A percentile compares a stretch with the other conserved stretches of the same genome.
These are phyloP conservation scores for Phytopythium ostracodes DNA, from an alignment of 352 stramenopile genomes.

Conservation along the genomic window DNA sequence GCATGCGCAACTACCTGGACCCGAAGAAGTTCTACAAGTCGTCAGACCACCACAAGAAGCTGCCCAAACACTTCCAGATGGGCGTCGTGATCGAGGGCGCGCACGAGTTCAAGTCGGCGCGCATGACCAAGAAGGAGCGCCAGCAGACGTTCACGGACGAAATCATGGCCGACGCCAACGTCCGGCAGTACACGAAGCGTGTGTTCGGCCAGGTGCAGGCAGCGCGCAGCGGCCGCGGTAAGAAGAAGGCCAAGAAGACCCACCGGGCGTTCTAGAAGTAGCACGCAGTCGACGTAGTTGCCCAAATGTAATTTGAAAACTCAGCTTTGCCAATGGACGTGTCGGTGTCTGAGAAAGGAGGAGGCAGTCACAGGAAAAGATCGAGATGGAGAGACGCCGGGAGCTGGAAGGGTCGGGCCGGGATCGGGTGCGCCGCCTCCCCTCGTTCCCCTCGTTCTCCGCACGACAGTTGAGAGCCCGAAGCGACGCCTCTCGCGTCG, in stretches of 20 bases:
- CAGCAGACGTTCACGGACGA: conserved; percentile 93
- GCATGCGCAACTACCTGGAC: conserved; percentile 94
- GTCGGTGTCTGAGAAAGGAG: too few species aligned
- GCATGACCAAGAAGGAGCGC: conserved; percentile 91
- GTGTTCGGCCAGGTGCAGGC: conserved; percentile 76
- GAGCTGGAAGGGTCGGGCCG: neutral
- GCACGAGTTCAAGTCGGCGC: conserved; percentile 86
- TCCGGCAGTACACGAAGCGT: conserved; percentile 85
- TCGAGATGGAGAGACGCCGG: neutral
- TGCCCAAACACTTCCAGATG: conserved; percentile 90
- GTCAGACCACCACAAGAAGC: conserved; percentile 73
- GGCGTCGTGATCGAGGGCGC: conserved; percentile 92
- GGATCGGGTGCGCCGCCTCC: too few species aligned
- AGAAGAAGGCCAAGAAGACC: conserved; percentile 50
- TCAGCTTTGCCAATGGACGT: neutral
- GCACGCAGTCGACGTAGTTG: neutral
- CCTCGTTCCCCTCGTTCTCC: neutral
- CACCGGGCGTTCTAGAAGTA: conserved; percentile 2
- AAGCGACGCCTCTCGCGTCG: neutral
- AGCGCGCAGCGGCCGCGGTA: conserved; percentile 29
- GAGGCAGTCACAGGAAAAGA: too few species aligned
- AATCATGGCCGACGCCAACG: conserved; percentile 88
- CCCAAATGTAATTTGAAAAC: conserved; percentile 1
- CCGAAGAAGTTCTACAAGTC: conserved; percentile 98
- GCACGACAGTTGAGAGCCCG: neutral